A percentile compares a stretch with the other conserved stretches of the same genome.
phyloP scores from a whole-genome alignment of 176 grass and related monocot species.

The Tuctoria greenei region DNA sequence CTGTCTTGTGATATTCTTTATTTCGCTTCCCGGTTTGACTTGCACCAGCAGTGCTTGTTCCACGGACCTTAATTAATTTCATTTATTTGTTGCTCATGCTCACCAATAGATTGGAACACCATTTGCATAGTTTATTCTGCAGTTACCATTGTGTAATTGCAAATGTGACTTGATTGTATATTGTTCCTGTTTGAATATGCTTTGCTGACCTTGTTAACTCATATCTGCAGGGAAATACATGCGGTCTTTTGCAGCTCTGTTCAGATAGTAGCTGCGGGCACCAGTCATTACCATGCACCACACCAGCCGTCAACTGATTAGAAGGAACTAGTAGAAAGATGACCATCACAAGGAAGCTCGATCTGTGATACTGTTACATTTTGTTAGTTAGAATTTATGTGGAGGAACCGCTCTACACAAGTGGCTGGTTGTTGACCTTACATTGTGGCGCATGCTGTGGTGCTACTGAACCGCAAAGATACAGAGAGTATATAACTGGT shows the following conservation, averaged over 20 bases:
- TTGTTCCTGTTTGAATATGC: neutral
- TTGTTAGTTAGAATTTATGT: neutral
- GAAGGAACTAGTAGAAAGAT: slow-evolving; percentile 17
- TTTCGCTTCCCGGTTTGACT: neutral
- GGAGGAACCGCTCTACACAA: slow-evolving; percentile 15
- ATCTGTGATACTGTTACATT: neutral
- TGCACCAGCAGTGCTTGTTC: neutral
- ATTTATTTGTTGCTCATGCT: neutral
- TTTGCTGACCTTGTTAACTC: slow-evolving; percentile 16
- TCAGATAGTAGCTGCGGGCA: slow-evolving; percentile 5
- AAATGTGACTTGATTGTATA: neutral
- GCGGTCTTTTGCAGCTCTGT: neutral
- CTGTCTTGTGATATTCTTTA: neutral
- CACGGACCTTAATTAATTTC: neutral
- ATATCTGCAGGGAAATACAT: slow-evolving; percentile 21
- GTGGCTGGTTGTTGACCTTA: neutral
- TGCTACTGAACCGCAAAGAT: neutral
- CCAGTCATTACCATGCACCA: neutral
- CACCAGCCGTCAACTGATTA: slow-evolving; percentile 4
- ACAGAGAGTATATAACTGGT: neutral
- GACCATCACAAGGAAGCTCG: neutral
- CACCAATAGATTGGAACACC: neutral
- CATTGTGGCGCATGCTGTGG: neutral
- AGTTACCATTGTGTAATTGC: neutral
- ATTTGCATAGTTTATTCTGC: neutral